Conservation (phyloP, 2,329 filamentous ascomycete species). For the Claviceps monticola region DNA sequence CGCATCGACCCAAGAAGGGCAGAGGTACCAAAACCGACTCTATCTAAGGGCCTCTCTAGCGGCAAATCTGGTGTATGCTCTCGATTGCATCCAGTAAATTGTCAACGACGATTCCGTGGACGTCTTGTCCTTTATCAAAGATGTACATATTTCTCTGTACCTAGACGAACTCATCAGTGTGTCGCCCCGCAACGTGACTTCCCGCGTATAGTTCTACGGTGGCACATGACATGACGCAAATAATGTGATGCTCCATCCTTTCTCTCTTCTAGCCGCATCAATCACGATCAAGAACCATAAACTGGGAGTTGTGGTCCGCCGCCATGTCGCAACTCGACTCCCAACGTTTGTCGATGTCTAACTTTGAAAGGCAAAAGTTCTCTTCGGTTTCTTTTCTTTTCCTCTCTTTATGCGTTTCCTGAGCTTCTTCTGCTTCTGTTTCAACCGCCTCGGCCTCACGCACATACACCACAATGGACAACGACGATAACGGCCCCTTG, state of each 20-base stretch:
- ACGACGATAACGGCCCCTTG: constrained; percentile 36
- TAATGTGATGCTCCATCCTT: too few relatives aligned
- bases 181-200: too few relatives aligned
- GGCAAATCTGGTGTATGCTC: constrained; percentile 23
- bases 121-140: constrained; percentile 15
- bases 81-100: constrained; percentile 15
- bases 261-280: background rate
- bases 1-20: background rate
- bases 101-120: constrained; percentile 5
- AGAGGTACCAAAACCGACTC: background rate
- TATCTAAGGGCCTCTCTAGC: constrained; percentile 11
- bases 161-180: too few relatives aligned
- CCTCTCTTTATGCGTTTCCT: background rate
- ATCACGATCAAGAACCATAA: background rate
- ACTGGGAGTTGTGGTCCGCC: background rate
- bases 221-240: too few relatives aligned
- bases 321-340: background rate
- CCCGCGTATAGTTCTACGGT: too few relatives aligned
- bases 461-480: background rate
- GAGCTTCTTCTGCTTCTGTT: background rate
- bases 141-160: too few relatives aligned
- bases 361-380: background rate
- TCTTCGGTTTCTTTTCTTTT: background rate
- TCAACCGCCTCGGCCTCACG: background rate
- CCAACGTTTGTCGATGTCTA: background rate